Evolutionary conservation across 768 basidiomycete species (phyloP), one percentile per base, ranked within the genome.

Genomic region (Lentinula sp.): DNA sequence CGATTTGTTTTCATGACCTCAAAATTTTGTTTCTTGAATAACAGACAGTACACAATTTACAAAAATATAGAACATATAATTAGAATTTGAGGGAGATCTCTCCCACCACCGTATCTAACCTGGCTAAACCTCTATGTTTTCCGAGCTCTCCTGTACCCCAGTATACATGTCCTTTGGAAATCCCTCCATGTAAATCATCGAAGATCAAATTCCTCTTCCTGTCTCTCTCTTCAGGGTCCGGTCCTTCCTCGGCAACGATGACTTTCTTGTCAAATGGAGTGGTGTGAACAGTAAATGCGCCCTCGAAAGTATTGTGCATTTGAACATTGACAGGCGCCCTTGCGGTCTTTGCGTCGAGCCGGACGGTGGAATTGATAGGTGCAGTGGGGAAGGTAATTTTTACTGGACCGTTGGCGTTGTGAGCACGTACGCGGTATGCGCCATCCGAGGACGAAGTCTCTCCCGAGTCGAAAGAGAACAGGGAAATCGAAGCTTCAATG

Each of bases 281-380:
- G 11, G 66, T 61, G 16, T 69, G 67, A 46, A 72, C 31, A 9
- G 54, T 31, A 61, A 74, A 70, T 8, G 40, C 34, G 37, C 74
- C 76, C 55, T 76, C 74, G 62, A 61, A 75, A n/a, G 72, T 65
- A 10, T 61, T 55, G 37, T 70, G 65, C 21, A 75, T 61, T n/a
- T 28, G 9, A 43, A 75, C 67, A 34, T 52, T 16, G 7, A 70
- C 69, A 8, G 67, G 67, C 9, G 68, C 61, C 57, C 73, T 71
- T 34, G 66, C 31, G 46, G 71, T 72, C 3, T 55, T 54, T 4
- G 65, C 69, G 6, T 49, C 15, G 32, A 71, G 42, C 61, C 50
- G 52, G 13, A 75, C 64, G 11, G 59, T 56, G n/a, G 72, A 70
- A 61, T 69, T 65, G 16, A 70, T 63, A 4, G 74, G 70, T 16